A percentile compares a stretch with the other conserved stretches of the same genome.
phyloP scores from a whole-genome alignment of 495 filamentous ascomycete species.

The Articulospora tetracladia region DNA sequence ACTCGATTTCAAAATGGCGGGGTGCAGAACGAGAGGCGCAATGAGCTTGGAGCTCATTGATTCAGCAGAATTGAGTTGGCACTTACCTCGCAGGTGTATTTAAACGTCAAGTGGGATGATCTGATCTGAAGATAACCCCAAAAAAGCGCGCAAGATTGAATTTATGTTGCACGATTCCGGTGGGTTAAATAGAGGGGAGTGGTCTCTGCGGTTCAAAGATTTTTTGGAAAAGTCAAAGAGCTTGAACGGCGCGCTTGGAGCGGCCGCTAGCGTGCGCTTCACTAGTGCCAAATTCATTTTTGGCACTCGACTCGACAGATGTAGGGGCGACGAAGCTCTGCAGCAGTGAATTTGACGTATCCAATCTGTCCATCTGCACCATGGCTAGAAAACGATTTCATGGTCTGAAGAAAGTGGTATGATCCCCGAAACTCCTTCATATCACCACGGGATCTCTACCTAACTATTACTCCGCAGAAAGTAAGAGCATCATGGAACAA shows the following conservation, averaged over 20 bases:
- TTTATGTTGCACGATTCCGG: not conserved
- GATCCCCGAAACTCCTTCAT: not conserved
- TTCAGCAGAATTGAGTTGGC: not conserved
- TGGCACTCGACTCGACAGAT: not conserved
- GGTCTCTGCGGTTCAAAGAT: not conserved
- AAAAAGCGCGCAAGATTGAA: not conserved
- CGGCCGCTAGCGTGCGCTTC: not conserved
- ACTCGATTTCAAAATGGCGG: conserved; percentile 18
- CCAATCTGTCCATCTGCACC: conserved; percentile 18
- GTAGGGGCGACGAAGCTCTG: not conserved
- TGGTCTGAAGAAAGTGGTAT: conserved; percentile 39
- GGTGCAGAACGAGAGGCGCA: conserved; percentile 13
- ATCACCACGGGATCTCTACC: not conserved
- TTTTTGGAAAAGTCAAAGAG: conserved; percentile 11
- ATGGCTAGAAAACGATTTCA: conserved; percentile 62
- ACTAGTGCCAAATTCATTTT: not conserved
- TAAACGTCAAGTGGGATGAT: not conserved
- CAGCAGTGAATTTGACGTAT: not conserved
- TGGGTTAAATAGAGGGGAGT: not conserved
- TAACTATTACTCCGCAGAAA: conserved; percentile 54
- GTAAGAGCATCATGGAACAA: conserved; percentile 96
- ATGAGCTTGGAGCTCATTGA: not conserved
- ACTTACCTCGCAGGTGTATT: not conserved
- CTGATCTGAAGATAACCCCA: not conserved
- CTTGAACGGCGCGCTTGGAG: not conserved